A percentile compares a stretch with the other conserved stretches of the same genome.
These are phyloP conservation scores for Mucor racemosus DNA, from an alignment of 371 early-diverging fungal species.

Conservation along the genomic window DNA sequence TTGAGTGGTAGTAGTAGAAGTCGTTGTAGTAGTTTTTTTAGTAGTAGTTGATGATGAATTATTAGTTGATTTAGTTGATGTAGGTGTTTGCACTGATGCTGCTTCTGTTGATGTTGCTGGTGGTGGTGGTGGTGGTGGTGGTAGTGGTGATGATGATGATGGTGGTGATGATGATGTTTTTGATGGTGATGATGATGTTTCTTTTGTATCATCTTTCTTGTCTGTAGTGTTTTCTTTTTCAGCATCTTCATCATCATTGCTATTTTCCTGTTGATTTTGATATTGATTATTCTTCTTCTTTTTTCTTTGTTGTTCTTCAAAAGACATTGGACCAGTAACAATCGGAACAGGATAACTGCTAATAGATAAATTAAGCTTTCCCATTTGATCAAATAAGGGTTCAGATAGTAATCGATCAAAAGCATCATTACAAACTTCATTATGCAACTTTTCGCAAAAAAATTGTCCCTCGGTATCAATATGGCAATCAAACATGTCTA, in stretches of 20 bases:
- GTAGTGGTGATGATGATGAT: neutral
- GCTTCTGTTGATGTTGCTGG: neutral
- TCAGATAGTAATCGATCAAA: conserved; percentile 42
- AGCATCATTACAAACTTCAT: conserved; percentile 35
- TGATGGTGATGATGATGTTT: neutral
- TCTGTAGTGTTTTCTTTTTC: neutral
- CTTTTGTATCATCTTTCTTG: neutral
- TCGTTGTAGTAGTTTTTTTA: no score
- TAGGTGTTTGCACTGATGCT: neutral
- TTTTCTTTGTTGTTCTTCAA: neutral
- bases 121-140: neutral
- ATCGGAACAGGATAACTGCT: conserved; percentile 15
- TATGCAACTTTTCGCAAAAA: conserved; percentile 33
- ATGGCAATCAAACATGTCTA: conserved; percentile 27
- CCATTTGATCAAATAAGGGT: conserved; percentile 47
- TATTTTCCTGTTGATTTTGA: neutral
- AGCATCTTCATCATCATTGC: neutral
- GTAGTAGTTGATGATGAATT: neutral
- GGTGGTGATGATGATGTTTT: neutral
- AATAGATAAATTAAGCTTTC: conserved; percentile 31
- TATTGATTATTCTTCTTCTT: neutral
- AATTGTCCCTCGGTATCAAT: conserved; percentile 30
- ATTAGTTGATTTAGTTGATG: neutral
- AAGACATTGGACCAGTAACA: conserved; percentile 15
- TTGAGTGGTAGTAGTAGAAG: neutral